These are phyloP conservation scores for Pythium insidiosum DNA, from an alignment of 352 stramenopile species.

Conservation along the genomic window DNA sequence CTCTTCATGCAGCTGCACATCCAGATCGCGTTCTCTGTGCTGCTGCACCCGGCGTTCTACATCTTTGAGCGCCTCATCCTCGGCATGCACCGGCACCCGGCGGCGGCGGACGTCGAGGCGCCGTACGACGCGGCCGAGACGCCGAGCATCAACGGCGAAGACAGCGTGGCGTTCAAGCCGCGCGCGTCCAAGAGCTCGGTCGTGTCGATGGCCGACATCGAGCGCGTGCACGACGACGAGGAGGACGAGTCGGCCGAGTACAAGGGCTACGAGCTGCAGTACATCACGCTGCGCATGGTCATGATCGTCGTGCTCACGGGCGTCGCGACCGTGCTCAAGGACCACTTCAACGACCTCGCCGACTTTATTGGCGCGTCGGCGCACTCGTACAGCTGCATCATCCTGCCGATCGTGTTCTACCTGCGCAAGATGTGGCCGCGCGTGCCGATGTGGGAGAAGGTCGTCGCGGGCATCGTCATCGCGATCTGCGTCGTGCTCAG, in stretches of 20 bases:
- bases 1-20: no score
- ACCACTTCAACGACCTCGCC: conserved; percentile 23
- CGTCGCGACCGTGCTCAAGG: conserved; percentile 17
- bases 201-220: conserved; percentile 16
- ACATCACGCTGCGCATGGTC: conserved; percentile 14
- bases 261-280: conserved; percentile 16
- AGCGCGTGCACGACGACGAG: conserved; percentile 6
- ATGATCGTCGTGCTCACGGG: conserved; percentile 13
- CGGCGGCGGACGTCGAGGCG: conserved; percentile 4
- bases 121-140: conserved; percentile 6
- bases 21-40: no score
- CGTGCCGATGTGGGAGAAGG: conserved; percentile 19
- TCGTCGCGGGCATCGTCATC: no score
- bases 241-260: no score
- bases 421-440: conserved; percentile 13
- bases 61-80: conserved; percentile 11
- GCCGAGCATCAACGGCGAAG: no score
- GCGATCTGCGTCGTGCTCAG: conserved; percentile 30
- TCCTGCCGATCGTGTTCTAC: conserved; percentile 8
- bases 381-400: conserved; percentile 26
- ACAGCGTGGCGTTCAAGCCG: conserved; percentile 3
- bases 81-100: conserved; percentile 14
- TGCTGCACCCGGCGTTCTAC: no score
- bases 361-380: conserved; percentile 22
- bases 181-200: conserved; percentile 11